Conservation (phyloP, 2,329 filamentous ascomycete genomes). For the Claviceps sp. region DNA sequence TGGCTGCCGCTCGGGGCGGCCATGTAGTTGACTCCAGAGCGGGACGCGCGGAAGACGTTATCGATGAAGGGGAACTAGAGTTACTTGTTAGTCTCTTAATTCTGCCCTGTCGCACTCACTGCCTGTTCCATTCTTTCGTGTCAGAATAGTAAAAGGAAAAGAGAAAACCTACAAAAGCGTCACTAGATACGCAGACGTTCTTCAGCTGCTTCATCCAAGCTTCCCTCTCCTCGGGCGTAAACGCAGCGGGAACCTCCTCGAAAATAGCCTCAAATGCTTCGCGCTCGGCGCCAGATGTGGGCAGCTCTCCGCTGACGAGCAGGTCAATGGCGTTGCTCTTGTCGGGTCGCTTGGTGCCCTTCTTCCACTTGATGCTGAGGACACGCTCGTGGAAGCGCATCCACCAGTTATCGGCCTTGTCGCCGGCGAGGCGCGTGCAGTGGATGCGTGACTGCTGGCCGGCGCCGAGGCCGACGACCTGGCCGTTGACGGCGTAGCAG, state of each 20-base stretch:
- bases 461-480: constrained; percentile 85
- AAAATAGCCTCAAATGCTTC: constrained; percentile 82
- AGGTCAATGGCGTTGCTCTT: constrained; percentile 98
- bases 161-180: constrained; percentile 68
- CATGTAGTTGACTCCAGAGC: constrained; percentile 90
- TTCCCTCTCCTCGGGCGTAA: constrained; percentile 71
- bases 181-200: constrained; percentile 77
- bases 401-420: constrained; percentile 99
- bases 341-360: constrained; percentile 88
- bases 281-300: constrained; percentile 69
- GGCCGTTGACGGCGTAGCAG: constrained; percentile 89
- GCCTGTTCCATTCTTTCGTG: too few species aligned
- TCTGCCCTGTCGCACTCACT: too few species aligned
- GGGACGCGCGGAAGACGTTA: constrained; percentile 83
- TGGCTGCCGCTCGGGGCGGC: constrained; percentile 85
- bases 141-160: background rate
- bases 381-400: constrained; percentile 92
- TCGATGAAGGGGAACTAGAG: constrained; percentile 89
- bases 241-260: constrained; percentile 71
- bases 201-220: constrained; percentile 74
- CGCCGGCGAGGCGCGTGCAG: constrained; percentile 91
- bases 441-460: constrained; percentile 97
- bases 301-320: constrained; percentile 80
- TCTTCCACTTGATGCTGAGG: constrained; percentile 87
- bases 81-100: background rate